Percentiles rank a stretch among this genome's conserved stretches.
Conservation (phyloP, 495 filamentous ascomycete genomes). For the Umbilicaria muhlenbergii region DNA sequence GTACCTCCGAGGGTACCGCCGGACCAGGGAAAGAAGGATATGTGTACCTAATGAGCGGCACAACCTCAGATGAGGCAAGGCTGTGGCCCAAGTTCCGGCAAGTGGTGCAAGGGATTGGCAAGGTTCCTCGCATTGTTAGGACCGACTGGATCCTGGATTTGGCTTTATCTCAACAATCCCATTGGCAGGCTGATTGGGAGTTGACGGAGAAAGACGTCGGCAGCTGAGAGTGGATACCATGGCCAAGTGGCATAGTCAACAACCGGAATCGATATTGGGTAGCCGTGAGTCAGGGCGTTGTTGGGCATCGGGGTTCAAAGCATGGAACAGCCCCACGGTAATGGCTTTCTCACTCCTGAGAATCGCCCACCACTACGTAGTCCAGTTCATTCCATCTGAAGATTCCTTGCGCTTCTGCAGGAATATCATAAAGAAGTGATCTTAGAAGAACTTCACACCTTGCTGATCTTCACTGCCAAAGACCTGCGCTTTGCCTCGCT, state of each 20-base stretch:
- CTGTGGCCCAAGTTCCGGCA: conserved; percentile 70
- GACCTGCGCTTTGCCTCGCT: conserved; percentile 80
- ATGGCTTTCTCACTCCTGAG: neutral
- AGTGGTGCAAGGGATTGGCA: conserved; percentile 53
- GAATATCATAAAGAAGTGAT: neutral
- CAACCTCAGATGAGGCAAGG: conserved; percentile 44
- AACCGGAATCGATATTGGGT: no score
- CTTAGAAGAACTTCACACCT: conserved; percentile 92
- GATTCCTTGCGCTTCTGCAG: conserved; percentile 15
- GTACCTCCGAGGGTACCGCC: conserved; percentile 31
- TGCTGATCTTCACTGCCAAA: conserved; percentile 75
- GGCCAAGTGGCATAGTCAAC: no score
- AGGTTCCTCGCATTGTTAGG: conserved; percentile 58
- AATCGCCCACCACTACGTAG: neutral
- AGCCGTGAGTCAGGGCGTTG: no score
- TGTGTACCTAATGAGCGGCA: conserved; percentile 59
- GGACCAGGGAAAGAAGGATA: conserved; percentile 43
- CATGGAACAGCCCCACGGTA: neutral
- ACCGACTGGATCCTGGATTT: conserved; percentile 82
- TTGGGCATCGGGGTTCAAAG: no score
- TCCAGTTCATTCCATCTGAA: neutral
- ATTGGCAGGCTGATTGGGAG: conserved; percentile 47
- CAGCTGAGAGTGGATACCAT: neutral
- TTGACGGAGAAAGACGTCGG: conserved; percentile 12
- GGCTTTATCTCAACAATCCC: conserved; percentile 69